Evolutionary conservation across 495 filamentous ascomycete genomes (phyloP), one percentile per base, ranked within the genome.

Genomic region (Margaritispora aquatica): DNA sequence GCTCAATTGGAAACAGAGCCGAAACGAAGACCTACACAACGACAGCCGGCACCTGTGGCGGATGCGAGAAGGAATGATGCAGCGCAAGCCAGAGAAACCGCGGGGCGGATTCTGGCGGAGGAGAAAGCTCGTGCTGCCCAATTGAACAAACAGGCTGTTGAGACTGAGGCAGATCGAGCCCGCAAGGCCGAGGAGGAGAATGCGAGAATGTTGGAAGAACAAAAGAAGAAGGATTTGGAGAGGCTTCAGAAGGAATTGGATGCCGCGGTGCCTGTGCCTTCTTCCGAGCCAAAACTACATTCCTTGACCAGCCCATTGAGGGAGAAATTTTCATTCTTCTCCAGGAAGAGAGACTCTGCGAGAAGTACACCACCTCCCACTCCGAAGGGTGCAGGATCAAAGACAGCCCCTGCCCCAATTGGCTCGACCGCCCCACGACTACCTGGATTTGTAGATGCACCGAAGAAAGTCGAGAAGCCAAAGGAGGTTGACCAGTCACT

Each of bases 171-270:
- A 55, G 46, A 36, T 38, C 41, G 23, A 54, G 17, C 19, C 52
- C 56, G 47, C 54, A 11, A 23, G 20, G 44, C 41, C 13, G 34
- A 62, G 49, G 58, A 65, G 19, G 59, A 69, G 48, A 56, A 58
- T 51, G 61, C 66, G 29, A 73, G 65, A 64, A 74, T 75, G 44
- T 58, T 77, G 34, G 75, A 77, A 47, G 77, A 77, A 36, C 69
- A 70, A 49, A 70, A 73, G 55, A 74, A 72, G 26, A 79, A 79
- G 54, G 73, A 78, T 48, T 66, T 74, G 49, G 68, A 69, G 41
- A 70, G 74, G 51, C 70, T 78, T 27, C 73, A 77, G 54, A 61
- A 71, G 50, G 65, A 76, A 57, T 66, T 76, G 60, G 70, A 69
- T n/a, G 70, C 68, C 27, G 67, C 54, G 21, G 61, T 48, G 23